phyloP scores from a whole-genome alignment of 805 yeast genomes.

The Ascoidea rubescens region DNA sequence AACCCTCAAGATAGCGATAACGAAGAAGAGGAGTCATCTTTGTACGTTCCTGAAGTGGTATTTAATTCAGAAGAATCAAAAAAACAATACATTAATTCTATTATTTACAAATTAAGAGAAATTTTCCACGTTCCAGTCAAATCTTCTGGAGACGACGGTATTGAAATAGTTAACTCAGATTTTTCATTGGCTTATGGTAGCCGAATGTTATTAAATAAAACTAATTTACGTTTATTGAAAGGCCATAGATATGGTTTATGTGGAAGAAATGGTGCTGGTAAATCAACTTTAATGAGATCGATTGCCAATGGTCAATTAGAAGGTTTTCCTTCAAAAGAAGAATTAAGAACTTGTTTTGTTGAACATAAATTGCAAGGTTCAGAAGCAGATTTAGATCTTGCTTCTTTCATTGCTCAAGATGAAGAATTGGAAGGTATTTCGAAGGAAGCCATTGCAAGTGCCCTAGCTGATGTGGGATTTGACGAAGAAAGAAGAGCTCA shows the following conservation, averaged over 20 bases:
- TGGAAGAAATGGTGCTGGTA: slow-evolving; percentile 99
- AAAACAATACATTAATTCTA: slow-evolving; percentile 25
- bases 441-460: slow-evolving; percentile 57
- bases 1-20: slow-evolving; percentile 7
- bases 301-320: slow-evolving; percentile 94
- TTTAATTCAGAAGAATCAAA: slow-evolving; percentile 21
- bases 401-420: slow-evolving; percentile 77
- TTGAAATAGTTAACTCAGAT: slow-evolving; percentile 86
- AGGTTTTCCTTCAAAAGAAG: slow-evolving; percentile 88
- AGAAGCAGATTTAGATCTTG: slow-evolving; percentile 84
- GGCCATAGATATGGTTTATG: slow-evolving; percentile 97
- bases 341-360: slow-evolving; percentile 85
- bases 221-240: slow-evolving; percentile 72
- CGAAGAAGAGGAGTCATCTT: slow-evolving; percentile 10
- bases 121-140: slow-evolving; percentile 41
- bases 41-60: slow-evolving; percentile 10
- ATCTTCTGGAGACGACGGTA: slow-evolving; percentile 59
- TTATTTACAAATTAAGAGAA: slow-evolving; percentile 34
- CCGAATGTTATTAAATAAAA: slow-evolving; percentile 90
- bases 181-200: slow-evolving; percentile 97
- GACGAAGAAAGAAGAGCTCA: slow-evolving; percentile 82
- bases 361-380: slow-evolving; percentile 94
- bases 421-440: slow-evolving; percentile 60
- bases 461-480: slow-evolving; percentile 79
- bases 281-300: slow-evolving; percentile 92